Evolutionary conservation across 2,329 filamentous ascomycete genomes (phyloP).

Genomic region (Talaromyces sp.): DNA sequence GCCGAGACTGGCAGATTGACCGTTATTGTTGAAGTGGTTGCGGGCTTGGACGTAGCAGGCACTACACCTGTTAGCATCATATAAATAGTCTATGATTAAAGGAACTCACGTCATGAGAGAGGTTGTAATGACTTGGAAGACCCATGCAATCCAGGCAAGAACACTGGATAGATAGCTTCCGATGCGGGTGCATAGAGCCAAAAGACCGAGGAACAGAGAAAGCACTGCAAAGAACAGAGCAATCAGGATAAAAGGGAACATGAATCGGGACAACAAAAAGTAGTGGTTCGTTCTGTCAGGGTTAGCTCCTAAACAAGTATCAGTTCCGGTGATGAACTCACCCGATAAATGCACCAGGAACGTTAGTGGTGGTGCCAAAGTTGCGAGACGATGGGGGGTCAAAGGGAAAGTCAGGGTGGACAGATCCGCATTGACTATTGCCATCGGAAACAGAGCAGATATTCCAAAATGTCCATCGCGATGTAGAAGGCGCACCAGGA

Average conservation of each 20-base stretch:
- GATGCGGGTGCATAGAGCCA: constrained; percentile 53
- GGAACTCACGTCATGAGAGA: constrained; percentile 59
- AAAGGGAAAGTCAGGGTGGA: constrained; percentile 64
- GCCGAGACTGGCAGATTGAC: constrained; percentile 51
- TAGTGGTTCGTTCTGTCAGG: constrained; percentile 56
- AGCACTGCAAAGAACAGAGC: constrained; percentile 68
- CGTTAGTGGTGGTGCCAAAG: constrained; percentile 55
- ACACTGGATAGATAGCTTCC: constrained; percentile 52
- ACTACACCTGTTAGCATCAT: constrained; percentile 33
- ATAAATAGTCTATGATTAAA: background rate
- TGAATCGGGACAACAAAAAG: constrained; percentile 86
- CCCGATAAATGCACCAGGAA: constrained; percentile 56
- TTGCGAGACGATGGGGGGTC: constrained; percentile 55
- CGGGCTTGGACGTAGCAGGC: constrained; percentile 60
- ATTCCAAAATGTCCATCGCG: constrained; percentile 90
- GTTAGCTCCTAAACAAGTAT: constrained; percentile 13
- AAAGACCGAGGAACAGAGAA: constrained; percentile 46
- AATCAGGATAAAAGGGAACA: constrained; percentile 88
- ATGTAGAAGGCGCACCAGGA: constrained; percentile 60
- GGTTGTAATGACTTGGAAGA: constrained; percentile 59
- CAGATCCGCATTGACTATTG: constrained; percentile 61
- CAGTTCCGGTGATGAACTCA: constrained; percentile 28
- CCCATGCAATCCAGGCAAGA: constrained; percentile 51
- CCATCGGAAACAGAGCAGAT: constrained; percentile 63
- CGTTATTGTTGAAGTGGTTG: constrained; percentile 52